Evolutionary conservation across 129 eudicot genomes (phyloP).

Genomic region (Calendula officinalis): DNA sequence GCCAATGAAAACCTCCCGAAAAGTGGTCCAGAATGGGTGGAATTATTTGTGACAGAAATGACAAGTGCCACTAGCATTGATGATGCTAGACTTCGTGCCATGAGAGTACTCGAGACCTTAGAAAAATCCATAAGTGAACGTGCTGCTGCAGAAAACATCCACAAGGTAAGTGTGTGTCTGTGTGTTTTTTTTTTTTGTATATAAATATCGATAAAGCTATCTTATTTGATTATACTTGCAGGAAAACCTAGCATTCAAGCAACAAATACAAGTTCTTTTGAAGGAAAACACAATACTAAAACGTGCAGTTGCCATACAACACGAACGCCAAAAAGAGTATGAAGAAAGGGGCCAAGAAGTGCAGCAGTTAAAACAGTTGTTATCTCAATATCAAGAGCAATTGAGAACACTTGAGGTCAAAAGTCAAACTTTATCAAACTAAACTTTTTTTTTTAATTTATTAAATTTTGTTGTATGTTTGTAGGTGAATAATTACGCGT

Average conservation of each 20-base stretch:
- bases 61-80: conserved; percentile 70
- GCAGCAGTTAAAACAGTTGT: conserved; percentile 73
- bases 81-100: conserved; percentile 90
- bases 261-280: conserved; percentile 58
- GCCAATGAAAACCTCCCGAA: conserved; percentile 41
- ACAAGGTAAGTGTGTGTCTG: conserved; percentile 42
- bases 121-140: conserved; percentile 62
- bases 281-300: conserved; percentile 75
- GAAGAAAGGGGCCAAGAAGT: conserved; percentile 73
- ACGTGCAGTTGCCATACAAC: conserved; percentile 82
- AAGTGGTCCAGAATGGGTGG: conserved; percentile 87
- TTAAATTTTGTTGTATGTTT: conserved; percentile 1
- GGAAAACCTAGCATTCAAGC: conserved; percentile 68
- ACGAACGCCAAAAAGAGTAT: conserved; percentile 79
- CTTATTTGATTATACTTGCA: conserved; percentile 27
- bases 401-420: conserved; percentile 73
- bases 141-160: conserved; percentile 49
- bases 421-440: no score
- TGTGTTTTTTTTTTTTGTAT: not conserved
- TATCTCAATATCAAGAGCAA: conserved; percentile 85
- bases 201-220: not conserved
- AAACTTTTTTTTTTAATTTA: not conserved
- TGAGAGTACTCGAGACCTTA: conserved; percentile 61
- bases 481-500: conserved; percentile 80
- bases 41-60: conserved; percentile 79